Conservation (phyloP, 305 asterid species). For the Withania somnifera region DNA sequence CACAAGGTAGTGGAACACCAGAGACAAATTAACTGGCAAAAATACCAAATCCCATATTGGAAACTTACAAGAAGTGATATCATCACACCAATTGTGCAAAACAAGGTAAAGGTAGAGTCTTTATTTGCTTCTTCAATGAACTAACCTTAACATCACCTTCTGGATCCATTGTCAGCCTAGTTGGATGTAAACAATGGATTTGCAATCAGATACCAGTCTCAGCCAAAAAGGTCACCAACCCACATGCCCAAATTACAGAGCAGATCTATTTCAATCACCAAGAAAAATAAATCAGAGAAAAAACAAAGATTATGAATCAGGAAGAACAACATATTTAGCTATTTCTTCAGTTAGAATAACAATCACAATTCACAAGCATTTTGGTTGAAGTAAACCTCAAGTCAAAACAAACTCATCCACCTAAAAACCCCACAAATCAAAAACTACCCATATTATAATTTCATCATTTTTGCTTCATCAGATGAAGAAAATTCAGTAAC, state of each 20-base stretch:
- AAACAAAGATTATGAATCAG: too few species aligned
- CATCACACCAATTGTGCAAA: background rate
- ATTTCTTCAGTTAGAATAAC: background rate
- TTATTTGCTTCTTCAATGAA: background rate
- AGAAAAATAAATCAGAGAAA: too few species aligned
- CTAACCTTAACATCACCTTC: constrained; percentile 75
- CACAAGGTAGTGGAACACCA: background rate
- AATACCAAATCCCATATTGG: background rate
- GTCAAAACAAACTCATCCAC: constrained; percentile 11
- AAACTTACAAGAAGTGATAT: background rate
- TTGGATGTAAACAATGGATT: constrained; percentile 11
- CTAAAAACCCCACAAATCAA: background rate
- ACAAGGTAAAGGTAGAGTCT: background rate
- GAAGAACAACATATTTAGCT: background rate
- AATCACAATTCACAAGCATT: background rate
- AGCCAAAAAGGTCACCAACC: constrained; percentile 15
- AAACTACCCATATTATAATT: background rate
- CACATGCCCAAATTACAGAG: constrained; percentile 38
- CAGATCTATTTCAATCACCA: constrained; percentile 18
- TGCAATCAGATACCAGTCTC: constrained; percentile 19
- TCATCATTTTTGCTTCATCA: background rate
- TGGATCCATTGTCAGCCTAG: constrained; percentile 50
- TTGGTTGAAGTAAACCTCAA: constrained; percentile 13
- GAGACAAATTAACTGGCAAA: background rate
- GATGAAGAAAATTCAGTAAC: background rate